These are phyloP conservation scores for Artemisia tridentata DNA, from an alignment of 129 eudicot genomes.

Conservation along the genomic window DNA sequence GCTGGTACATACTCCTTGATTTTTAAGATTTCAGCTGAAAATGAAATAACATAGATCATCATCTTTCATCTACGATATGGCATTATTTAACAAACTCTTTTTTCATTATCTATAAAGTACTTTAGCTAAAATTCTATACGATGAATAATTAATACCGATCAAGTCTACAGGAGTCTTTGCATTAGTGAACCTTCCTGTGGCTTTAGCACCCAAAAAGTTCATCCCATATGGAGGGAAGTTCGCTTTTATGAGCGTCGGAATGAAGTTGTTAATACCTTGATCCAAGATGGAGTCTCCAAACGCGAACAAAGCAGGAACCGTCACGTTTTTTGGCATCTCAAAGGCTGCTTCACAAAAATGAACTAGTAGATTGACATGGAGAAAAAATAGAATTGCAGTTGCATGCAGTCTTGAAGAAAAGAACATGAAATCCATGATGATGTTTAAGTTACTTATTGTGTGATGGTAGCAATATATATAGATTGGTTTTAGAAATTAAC, in stretches of 20 bases:
- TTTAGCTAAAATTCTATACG: not conserved
- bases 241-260: slow-evolving; percentile 48
- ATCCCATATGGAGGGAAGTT: slow-evolving; percentile 73
- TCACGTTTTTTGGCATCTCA: slow-evolving; percentile 37
- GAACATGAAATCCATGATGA: slow-evolving; percentile 1
- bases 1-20: slow-evolving; percentile 65
- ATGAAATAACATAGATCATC: not conserved
- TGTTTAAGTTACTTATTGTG: not conserved
- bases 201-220: slow-evolving; percentile 60
- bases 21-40: slow-evolving; percentile 61
- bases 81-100: too few species aligned
- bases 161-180: slow-evolving; percentile 72
- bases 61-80: too few species aligned
- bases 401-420: slow-evolving; percentile 10
- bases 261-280: slow-evolving; percentile 62
- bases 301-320: slow-evolving; percentile 55
- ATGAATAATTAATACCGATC: slow-evolving; percentile 32
- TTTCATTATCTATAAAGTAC: not conserved
- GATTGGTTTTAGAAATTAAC: not conserved
- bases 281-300: slow-evolving; percentile 89
- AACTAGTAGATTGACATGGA: slow-evolving; percentile 14
- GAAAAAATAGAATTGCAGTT: not conserved
- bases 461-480: not conserved
- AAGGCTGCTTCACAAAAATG: slow-evolving; percentile 11
- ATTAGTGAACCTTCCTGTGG: slow-evolving; percentile 71